phyloP scores from a whole-genome alignment of 208 protist genomes.

The Wallacemonas collosoma region DNA sequence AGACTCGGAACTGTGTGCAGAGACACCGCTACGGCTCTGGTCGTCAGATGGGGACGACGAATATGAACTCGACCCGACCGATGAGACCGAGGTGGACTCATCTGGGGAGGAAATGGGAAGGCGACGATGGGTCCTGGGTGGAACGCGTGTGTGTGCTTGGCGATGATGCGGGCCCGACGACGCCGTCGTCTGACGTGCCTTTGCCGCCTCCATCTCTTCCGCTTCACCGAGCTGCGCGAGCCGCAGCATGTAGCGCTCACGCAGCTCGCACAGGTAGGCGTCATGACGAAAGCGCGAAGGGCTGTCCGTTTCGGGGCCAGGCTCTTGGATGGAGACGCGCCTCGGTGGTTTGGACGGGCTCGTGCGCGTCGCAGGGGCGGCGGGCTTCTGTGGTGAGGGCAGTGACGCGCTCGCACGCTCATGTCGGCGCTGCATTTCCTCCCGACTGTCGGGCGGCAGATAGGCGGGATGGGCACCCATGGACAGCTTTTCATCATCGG shows the following conservation, averaged over 20 bases:
- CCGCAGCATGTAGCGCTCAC: conserved; percentile 46
- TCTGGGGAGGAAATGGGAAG: conserved; percentile 5
- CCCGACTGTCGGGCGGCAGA: conserved; percentile 30
- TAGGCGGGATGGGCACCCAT: conserved; percentile 78
- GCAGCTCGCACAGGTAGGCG: conserved; percentile 46
- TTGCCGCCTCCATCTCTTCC: neutral
- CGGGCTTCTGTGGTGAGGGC: neutral
- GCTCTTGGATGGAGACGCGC: conserved; percentile 13
- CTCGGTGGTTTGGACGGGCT: conserved; percentile 3
- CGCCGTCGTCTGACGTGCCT: neutral
- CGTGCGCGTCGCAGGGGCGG: neutral
- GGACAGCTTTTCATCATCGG: conserved; percentile 73
- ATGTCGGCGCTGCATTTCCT: neutral
- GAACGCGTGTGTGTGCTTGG: neutral
- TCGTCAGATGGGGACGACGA: neutral
- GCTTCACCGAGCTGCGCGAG: conserved; percentile 38
- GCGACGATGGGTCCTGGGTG: conserved; percentile 7
- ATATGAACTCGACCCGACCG: neutral
- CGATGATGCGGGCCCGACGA: neutral
- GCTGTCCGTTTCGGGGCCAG: neutral
- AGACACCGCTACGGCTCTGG: neutral
- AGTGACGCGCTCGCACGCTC: neutral
- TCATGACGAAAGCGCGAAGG: conserved; percentile 24
- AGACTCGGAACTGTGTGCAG: neutral
- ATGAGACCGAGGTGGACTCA: neutral